Conservation (phyloP, 306 rosid species). For the Rosa persica region DNA sequence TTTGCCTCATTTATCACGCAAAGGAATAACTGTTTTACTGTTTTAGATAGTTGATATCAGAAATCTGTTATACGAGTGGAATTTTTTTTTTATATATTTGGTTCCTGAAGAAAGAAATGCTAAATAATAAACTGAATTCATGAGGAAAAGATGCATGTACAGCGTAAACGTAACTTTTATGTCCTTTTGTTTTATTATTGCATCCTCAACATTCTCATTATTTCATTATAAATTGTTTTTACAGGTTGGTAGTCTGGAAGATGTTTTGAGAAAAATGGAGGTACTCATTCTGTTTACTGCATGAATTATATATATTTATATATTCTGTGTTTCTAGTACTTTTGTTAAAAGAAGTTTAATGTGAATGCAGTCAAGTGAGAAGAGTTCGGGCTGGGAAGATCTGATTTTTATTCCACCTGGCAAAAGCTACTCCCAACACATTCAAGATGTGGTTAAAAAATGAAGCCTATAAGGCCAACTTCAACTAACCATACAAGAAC, state of each 20-base stretch:
- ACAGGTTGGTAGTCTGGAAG: conserved; percentile 95
- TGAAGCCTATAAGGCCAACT: conserved; percentile 35
- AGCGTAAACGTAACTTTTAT: neutral
- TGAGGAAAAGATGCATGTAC: neutral
- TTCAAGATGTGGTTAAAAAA: conserved; percentile 59
- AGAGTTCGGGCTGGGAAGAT: conserved; percentile 90
- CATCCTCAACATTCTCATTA: neutral
- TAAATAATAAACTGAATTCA: neutral
- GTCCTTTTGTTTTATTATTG: neutral
- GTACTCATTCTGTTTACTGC: conserved; percentile 39
- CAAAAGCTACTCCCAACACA: conserved; percentile 77
- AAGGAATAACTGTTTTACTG: neutral
- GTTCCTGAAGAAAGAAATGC: neutral
- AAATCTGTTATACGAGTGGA: neutral
- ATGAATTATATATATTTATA: neutral
- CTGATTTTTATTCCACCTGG: conserved; percentile 94
- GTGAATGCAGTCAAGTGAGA: conserved; percentile 69
- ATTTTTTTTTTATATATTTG: neutral
- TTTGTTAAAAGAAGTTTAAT: conserved; percentile 16
- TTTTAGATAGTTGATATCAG: neutral
- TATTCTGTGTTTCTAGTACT: conserved; percentile 18
- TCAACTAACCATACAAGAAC: conserved; percentile 40
- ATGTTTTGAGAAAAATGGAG: conserved; percentile 95
- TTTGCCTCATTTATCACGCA: neutral
- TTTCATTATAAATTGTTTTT: conserved; percentile 8